Conservation (phyloP, 1,284 basidiomycete species). For the Marasmius fiardii region DNA sequence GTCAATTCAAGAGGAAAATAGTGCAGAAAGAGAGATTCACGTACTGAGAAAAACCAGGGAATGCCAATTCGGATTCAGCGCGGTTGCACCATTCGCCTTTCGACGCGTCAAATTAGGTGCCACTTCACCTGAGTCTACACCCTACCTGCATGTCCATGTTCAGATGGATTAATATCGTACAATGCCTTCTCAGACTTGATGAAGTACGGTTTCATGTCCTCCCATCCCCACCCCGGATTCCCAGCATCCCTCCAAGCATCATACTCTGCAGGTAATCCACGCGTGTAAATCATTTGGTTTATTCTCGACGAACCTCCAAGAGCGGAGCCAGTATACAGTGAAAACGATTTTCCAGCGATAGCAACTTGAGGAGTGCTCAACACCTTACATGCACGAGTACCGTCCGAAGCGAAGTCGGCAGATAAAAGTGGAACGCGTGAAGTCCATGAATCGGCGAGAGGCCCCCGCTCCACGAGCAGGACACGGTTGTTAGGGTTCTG, state of each 20-base stretch:
- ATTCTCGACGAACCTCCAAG: conserved; percentile 39
- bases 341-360: conserved; percentile 20
- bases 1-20: background rate
- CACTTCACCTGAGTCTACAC: background rate
- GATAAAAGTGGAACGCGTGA: conserved; percentile 33
- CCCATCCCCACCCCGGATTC: conserved; percentile 32
- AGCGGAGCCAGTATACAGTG: conserved; percentile 31
- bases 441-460: conserved; percentile 26
- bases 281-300: conserved; percentile 37
- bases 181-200: conserved; percentile 26
- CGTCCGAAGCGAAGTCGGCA: conserved; percentile 21
- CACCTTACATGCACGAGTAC: conserved; percentile 21
- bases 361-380: conserved; percentile 17
- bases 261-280: conserved; percentile 34
- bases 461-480: conserved; percentile 32
- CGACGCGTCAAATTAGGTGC: background rate
- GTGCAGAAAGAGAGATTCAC: background rate
- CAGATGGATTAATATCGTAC: background rate
- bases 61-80: background rate
- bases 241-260: conserved; percentile 32
- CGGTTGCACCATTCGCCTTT: conserved; percentile 10
- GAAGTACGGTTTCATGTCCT: conserved; percentile 34
- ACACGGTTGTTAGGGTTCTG: conserved; percentile 23
- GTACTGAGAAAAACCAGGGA: conserved; percentile 3
- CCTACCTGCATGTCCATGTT: conserved; percentile 5